A percentile compares a stretch with the other conserved stretches of the same genome.
These are phyloP conservation scores for Scutellaria minor DNA, from an alignment of 257 asterid genomes.

Conservation along the genomic window DNA sequence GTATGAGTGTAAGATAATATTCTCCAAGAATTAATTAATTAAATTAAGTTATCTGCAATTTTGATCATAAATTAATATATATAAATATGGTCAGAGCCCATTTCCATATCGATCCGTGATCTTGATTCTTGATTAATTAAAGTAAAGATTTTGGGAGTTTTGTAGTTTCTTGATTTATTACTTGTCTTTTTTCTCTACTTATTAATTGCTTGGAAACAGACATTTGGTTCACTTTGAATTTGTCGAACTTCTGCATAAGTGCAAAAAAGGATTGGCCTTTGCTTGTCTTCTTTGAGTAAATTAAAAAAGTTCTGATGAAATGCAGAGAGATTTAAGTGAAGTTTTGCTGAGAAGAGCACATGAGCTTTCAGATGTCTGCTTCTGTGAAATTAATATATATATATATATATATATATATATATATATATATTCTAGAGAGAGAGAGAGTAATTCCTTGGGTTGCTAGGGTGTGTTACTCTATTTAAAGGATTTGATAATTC, in stretches of 20 bases:
- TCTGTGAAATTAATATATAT: constrained; percentile 35
- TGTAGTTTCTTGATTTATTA: constrained; percentile 10
- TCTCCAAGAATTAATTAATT: not conserved
- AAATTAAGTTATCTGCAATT: not conserved
- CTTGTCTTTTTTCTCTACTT: constrained; percentile 27
- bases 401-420: not conserved
- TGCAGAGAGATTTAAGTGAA: constrained; percentile 54
- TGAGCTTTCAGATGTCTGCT: constrained; percentile 54
- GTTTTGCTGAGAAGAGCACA: constrained; percentile 52
- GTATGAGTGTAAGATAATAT: constrained; percentile 1
- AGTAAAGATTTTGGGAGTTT: constrained; percentile 10
- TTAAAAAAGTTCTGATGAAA: constrained; percentile 49
- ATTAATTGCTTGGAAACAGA: constrained; percentile 43
- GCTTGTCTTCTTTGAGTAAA: constrained; percentile 65
- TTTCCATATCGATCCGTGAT: constrained; percentile 15
- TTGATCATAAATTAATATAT: too few species aligned
- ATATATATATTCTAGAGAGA: constrained; percentile 30
- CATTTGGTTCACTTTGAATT: constrained; percentile 40
- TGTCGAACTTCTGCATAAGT: constrained; percentile 36
- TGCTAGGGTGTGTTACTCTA: constrained; percentile 44
- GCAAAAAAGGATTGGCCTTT: constrained; percentile 43
- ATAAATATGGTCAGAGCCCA: not conserved
- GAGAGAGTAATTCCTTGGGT: constrained; percentile 45
- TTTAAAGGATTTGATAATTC: constrained; percentile 50
- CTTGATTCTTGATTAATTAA: constrained; percentile 36